Percentiles rank a stretch among this genome's conserved stretches.
phyloP scores from a whole-genome alignment of 148 eudicot genomes.

The Simmondsia chinensis region DNA sequence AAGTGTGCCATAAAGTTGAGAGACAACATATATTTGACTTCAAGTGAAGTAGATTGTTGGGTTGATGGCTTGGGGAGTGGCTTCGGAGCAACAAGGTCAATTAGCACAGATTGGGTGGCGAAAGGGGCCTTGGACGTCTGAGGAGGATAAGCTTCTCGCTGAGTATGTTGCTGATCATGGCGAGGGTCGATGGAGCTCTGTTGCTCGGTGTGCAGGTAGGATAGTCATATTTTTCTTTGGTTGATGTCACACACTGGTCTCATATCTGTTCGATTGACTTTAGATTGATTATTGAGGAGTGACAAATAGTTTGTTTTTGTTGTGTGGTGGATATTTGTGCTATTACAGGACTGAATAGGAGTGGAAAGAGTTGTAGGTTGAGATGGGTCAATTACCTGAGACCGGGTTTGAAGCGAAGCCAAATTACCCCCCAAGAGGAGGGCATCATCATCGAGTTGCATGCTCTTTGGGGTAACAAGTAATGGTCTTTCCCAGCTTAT shows the following conservation, averaged over 20 bases:
- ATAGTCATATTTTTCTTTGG: too few species aligned
- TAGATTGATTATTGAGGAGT: too few species aligned
- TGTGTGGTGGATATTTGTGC: neutral
- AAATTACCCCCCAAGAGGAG: slow-evolving; percentile 62
- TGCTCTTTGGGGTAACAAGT: slow-evolving; percentile 75
- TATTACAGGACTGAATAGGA: slow-evolving; percentile 48
- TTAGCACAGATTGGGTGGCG: slow-evolving; percentile 35
- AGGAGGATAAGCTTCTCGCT: slow-evolving; percentile 36
- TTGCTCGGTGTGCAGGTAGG: slow-evolving; percentile 39
- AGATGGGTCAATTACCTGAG: slow-evolving; percentile 74
- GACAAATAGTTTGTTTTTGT: neutral
- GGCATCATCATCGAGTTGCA: slow-evolving; percentile 62
- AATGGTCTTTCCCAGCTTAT: too few species aligned
- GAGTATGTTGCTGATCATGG: slow-evolving; percentile 39
- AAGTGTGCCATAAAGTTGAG: slow-evolving; percentile 19
- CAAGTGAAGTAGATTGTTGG: slow-evolving; percentile 12
- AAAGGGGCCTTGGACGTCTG: slow-evolving; percentile 67
- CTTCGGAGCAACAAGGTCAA: too few species aligned
- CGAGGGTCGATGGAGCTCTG: slow-evolving; percentile 58
- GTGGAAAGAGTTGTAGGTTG: slow-evolving; percentile 62
- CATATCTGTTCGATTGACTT: too few species aligned
- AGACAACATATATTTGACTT: slow-evolving; percentile 18
- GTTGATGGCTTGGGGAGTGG: slow-evolving; percentile 28
- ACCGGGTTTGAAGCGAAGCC: slow-evolving; percentile 59
- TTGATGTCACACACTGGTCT: neutral